phyloP scores from a whole-genome alignment of 345 rosid genomes.

The Excoecaria agallocha region DNA sequence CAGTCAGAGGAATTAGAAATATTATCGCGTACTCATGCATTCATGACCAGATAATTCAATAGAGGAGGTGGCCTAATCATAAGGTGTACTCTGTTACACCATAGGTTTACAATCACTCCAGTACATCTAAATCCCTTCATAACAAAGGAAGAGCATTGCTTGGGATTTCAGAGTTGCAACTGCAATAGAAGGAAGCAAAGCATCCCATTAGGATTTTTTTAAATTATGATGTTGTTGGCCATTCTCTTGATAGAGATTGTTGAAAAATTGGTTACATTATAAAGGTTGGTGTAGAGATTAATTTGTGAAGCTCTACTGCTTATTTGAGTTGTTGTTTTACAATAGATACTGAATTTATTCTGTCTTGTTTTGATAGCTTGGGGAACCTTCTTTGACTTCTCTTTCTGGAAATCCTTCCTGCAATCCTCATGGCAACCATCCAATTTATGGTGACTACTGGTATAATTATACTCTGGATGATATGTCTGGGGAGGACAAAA shows the following conservation, averaged over 20 bases:
- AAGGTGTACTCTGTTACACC: conserved; percentile 83
- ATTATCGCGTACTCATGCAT: conserved; percentile 82
- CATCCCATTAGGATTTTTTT: conserved; percentile 90
- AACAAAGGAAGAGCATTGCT: conserved; percentile 78
- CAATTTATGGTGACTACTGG: conserved; percentile 91
- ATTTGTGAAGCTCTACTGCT: conserved; percentile 11
- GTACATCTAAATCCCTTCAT: conserved; percentile 36
- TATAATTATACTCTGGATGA: conserved; percentile 93
- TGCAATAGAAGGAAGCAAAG: conserved; percentile 65
- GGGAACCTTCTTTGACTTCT: conserved; percentile 73
- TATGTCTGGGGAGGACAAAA: conserved; percentile 85
- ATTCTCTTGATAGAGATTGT: conserved; percentile 88
- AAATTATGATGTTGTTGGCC: conserved; percentile 98
- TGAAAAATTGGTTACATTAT: conserved; percentile 74
- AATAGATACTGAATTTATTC: conserved; percentile 20
- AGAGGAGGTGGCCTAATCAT: conserved; percentile 80
- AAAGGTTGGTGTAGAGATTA: conserved; percentile 54
- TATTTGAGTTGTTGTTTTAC: not conserved
- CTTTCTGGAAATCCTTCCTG: conserved; percentile 59
- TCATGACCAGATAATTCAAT: conserved; percentile 86
- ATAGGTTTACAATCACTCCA: conserved; percentile 68
- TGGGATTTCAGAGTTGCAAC: conserved; percentile 32
- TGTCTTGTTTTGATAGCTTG: conserved; percentile 49
- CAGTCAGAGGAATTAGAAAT: conserved; percentile 42
- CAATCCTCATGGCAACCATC: conserved; percentile 71